A percentile compares a stretch with the other conserved stretches of the same genome.
Evolutionary conservation across 371 early-diverging fungal species (phyloP).

Genomic region (Lichtheimia ramosa): DNA sequence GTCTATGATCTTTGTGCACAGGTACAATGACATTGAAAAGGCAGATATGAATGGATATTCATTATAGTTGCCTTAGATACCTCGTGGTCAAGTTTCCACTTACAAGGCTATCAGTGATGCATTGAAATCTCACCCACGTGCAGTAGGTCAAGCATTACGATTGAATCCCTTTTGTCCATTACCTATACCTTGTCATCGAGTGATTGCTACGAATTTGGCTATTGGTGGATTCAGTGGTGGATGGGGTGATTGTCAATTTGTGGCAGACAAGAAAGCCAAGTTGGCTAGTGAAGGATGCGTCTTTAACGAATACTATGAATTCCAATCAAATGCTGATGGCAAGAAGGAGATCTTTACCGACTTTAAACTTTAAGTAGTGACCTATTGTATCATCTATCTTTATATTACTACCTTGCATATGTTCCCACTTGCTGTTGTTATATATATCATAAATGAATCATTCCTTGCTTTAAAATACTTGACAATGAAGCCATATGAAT

Average conservation of each 20-base stretch:
- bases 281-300: constrained; percentile 65
- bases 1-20: constrained; percentile 74
- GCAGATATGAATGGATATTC: neutral
- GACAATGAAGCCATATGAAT: too few species aligned
- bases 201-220: constrained; percentile 64
- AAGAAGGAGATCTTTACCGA: constrained; percentile 46
- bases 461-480: too few species aligned
- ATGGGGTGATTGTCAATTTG: constrained; percentile 56
- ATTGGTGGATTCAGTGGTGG: constrained; percentile 80
- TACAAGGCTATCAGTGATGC: constrained; percentile 76
- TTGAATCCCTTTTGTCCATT: constrained; percentile 77
- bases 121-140: constrained; percentile 63
- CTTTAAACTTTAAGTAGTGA: constrained; percentile 42
- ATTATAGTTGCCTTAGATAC: constrained; percentile 36
- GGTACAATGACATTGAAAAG: constrained; percentile 16
- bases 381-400: neutral
- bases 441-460: too few species aligned
- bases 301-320: constrained; percentile 63
- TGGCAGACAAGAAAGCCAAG: constrained; percentile 69
- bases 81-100: constrained; percentile 70
- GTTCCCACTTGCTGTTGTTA: neutral
- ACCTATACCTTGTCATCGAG: constrained; percentile 84
- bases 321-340: constrained; percentile 45
- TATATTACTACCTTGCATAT: too few species aligned
- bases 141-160: constrained; percentile 77